phyloP scores from a whole-genome alignment of 164 flowering plant species.

The Macadamia tetraphylla region DNA sequence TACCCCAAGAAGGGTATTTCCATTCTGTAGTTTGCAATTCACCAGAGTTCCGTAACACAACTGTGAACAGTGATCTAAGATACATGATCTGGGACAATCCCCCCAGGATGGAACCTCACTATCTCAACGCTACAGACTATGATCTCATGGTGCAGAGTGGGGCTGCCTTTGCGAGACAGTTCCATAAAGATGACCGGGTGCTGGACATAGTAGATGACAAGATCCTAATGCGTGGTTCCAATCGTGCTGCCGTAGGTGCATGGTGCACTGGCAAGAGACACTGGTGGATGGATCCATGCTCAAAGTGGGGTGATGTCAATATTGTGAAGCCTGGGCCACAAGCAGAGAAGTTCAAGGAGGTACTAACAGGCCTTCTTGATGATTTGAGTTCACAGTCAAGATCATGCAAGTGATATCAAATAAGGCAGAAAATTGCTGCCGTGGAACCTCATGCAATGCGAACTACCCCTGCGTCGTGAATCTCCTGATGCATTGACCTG shows the following conservation, averaged over 20 bases:
- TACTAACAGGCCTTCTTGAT: conserved; percentile 40
- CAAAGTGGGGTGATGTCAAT: conserved; percentile 79
- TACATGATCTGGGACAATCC: conserved; percentile 89
- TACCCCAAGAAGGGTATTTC: conserved; percentile 83
- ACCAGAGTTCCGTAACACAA: conserved; percentile 65
- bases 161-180: conserved; percentile 85
- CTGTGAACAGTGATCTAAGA: conserved; percentile 75
- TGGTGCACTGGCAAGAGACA: conserved; percentile 68
- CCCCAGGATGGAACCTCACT: conserved; percentile 84
- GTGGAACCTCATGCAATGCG: background rate
- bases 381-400: conserved; percentile 35
- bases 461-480: background rate
- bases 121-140: conserved; percentile 50
- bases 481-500: conserved; percentile 6
- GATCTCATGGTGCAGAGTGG: conserved; percentile 73
- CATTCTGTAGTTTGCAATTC: conserved; percentile 87
- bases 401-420: conserved; percentile 42
- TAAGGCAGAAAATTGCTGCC: background rate
- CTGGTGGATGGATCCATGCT: conserved; percentile 73
- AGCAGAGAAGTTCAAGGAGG: conserved; percentile 44
- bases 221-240: conserved; percentile 53
- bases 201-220: conserved; percentile 61
- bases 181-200: conserved; percentile 55
- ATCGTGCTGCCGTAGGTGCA: conserved; percentile 58
- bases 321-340: conserved; percentile 59